Base-by-base conservation (phyloP, 192 early-diverging fungal species). In the Backusella sp. region DNA sequence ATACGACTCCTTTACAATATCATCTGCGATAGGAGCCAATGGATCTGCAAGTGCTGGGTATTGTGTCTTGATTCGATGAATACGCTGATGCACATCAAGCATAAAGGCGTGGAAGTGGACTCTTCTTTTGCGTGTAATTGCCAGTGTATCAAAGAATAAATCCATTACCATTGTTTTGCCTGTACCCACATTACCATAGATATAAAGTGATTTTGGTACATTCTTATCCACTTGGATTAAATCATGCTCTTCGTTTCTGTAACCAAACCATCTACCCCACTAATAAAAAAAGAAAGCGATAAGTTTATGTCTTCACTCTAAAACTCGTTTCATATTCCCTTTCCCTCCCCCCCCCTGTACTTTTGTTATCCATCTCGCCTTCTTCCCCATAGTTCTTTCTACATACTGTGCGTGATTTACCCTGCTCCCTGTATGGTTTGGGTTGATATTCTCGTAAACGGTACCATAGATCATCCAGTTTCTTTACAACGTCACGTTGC, bases 81-180 rank as follows among this genome's bases (percentile, higher is more conserved):
- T 85, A 35, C 92, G 90, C 37, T 86, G 84, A 75, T 99, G 98
- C 1, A 97, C 87, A 69, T 97, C 95, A 9, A 93, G 86, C 98
- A 99, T 99, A 77, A 99, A 99, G n/a, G 92, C 92, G 76, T 99
- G 95, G 77, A 97, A 99, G 76, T 99, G 98, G 21, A 98, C 90
- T 2, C 98, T 91, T 26, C 93, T 88, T 79, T 97, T 97, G 35
- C 92, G 82, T 6, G 79, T 53, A 1, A 91, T 90, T 8, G 86
- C 83, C 6, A 95, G 78, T 1, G 94, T 88, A 81, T 94, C 88
- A 84, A 93, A 99, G 73, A 99, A 96, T 68, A 99, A 83, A 81
- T 99, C 96, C 96, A 99, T 99, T 12, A 94, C 87, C 84, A 96
- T 96, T 0, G 96, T 97, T 75, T 98, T 99, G 26, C 98, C 98